phyloP scores from a whole-genome alignment of 192 early-diverging fungal species.

The Backusella tarrabulga region DNA sequence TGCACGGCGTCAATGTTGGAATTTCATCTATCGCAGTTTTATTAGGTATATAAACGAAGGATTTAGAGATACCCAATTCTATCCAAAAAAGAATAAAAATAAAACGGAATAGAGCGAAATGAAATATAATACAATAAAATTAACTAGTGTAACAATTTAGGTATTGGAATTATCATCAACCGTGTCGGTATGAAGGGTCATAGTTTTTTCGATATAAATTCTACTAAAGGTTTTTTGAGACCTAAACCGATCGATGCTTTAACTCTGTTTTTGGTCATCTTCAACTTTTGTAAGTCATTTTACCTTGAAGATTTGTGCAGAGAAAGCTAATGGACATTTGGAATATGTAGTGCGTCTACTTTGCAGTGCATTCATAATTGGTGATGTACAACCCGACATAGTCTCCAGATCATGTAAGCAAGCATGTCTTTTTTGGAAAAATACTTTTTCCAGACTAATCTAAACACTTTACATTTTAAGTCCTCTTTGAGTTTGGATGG shows the following conservation, averaged over 20 bases:
- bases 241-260: slow-evolving; percentile 31
- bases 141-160: slow-evolving; percentile 10
- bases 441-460: not conserved
- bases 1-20: slow-evolving; percentile 17
- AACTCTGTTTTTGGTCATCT: slow-evolving; percentile 12
- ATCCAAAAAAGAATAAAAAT: not conserved
- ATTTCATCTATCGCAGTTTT: slow-evolving; percentile 12
- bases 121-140: not conserved
- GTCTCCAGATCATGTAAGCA: slow-evolving; percentile 25
- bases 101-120: not conserved
- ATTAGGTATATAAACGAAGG: not conserved
- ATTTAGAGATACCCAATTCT: not conserved
- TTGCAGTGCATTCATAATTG: slow-evolving; percentile 18
- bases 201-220: slow-evolving; percentile 12
- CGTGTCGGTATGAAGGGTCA: slow-evolving; percentile 25
- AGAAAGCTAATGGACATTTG: not conserved
- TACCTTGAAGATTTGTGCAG: not conserved
- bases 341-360: slow-evolving; percentile 20
- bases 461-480: not conserved
- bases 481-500: slow-evolving; percentile 33
- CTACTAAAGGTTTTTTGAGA: slow-evolving; percentile 16
- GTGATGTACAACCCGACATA: slow-evolving; percentile 20
- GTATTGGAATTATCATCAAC: slow-evolving; percentile 12
- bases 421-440: not conserved
- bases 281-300: slow-evolving; percentile 21